Percentiles rank a stretch among this genome's conserved stretches.
These are phyloP conservation scores for Corymbia maculata DNA, from an alignment of 345 rosid genomes.

Conservation along the genomic window DNA sequence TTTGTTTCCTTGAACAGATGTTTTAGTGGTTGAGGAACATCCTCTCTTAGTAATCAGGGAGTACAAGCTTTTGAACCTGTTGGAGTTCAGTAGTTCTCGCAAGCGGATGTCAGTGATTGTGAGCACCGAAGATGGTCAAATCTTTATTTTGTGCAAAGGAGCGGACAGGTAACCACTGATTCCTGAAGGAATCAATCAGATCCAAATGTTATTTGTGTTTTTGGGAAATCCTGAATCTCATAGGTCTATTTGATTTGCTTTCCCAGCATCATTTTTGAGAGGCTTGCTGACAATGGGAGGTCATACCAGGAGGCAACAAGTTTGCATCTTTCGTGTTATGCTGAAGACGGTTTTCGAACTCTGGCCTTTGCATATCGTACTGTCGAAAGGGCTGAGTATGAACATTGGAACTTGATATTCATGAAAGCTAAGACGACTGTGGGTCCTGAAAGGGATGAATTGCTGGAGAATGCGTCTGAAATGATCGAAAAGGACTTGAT, in stretches of 20 bases:
- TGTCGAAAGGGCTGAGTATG: conserved; percentile 37
- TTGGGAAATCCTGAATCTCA: background rate
- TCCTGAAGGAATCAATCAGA: background rate
- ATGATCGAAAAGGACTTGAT: conserved; percentile 63
- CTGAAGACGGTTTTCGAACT: conserved; percentile 73
- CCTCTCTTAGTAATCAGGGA: conserved; percentile 27
- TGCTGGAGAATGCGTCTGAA: conserved; percentile 58
- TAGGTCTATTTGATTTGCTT: background rate
- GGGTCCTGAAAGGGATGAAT: conserved; percentile 58
- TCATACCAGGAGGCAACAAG: conserved; percentile 32
- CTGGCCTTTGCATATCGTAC: conserved; percentile 55
- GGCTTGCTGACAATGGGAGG: conserved; percentile 56
- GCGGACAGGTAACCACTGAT: conserved; percentile 53
- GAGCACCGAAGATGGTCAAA: conserved; percentile 48
- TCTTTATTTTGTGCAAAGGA: conserved; percentile 72
- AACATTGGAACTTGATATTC: conserved; percentile 44
- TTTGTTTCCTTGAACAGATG: background rate
- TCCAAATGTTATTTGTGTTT: background rate
- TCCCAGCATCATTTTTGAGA: conserved; percentile 61
- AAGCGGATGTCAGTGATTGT: conserved; percentile 86
- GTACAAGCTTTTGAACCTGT: conserved; percentile 53
- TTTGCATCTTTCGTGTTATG: conserved; percentile 44
- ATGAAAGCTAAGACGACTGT: conserved; percentile 48
- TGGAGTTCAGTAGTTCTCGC: conserved; percentile 65
- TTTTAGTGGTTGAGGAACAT: background rate